Evolutionary conservation across 495 filamentous ascomycete species (phyloP).

Genomic region (Penicillium canariense): DNA sequence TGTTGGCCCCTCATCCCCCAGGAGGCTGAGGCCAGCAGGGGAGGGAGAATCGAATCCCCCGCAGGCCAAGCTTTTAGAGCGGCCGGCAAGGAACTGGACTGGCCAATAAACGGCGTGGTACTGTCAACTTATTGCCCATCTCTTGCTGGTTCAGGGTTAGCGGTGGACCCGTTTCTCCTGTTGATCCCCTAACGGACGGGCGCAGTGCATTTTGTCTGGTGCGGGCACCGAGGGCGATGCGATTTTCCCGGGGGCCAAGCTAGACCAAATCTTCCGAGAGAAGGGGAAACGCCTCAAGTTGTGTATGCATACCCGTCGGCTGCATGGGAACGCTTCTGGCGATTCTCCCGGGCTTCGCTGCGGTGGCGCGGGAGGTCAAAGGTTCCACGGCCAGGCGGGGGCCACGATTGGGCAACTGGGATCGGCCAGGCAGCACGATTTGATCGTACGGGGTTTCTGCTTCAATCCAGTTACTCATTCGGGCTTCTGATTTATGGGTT

Average conservation of each 20-base stretch:
- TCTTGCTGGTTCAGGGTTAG: conserved; percentile 6
- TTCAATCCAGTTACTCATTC: neutral
- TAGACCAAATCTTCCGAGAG: neutral
- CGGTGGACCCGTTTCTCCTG: conserved; percentile 6
- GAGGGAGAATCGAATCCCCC: conserved; percentile 1
- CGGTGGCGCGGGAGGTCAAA: neutral
- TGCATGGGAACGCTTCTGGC: neutral
- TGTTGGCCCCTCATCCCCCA: neutral
- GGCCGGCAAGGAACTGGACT: neutral
- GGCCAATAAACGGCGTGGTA: conserved; percentile 1
- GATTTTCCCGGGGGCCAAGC: neutral
- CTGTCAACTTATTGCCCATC: conserved; percentile 2
- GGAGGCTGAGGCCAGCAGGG: neutral
- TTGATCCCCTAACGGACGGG: neutral
- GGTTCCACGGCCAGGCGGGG: neutral
- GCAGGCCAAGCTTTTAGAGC: conserved; percentile 17
- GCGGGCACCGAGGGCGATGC: neutral
- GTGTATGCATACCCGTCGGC: neutral
- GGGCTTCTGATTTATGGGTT: neutral
- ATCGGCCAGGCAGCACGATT: neutral
- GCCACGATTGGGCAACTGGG: neutral
- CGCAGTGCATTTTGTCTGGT: neutral
- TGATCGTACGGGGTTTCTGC: neutral
- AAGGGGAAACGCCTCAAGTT: neutral
- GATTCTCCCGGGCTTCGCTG: neutral